A percentile compares a stretch with the other conserved stretches of the same genome.
Conservation (phyloP, 202 grass and related monocot genomes). For the Schoenoplectus triqueter region DNA sequence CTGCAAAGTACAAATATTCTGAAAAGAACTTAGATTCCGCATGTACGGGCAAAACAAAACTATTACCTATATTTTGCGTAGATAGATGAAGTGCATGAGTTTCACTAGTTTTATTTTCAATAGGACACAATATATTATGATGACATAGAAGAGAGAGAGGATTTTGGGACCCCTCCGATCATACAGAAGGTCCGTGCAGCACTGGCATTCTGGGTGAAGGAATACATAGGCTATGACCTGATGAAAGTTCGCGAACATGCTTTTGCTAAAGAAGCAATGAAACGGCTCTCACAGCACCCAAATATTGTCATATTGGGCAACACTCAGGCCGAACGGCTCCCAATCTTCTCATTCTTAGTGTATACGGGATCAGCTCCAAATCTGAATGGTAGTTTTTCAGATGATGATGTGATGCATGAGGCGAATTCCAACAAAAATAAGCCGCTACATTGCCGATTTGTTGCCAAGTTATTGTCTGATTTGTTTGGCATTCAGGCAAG, state of each 20-base stretch:
- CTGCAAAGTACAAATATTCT: background rate
- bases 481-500: conserved; percentile 86
- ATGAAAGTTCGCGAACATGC: conserved; percentile 47
- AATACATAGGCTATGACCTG: conserved; percentile 49
- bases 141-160: conserved; percentile 67
- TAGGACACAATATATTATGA: conserved; percentile 76
- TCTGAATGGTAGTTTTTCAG: background rate
- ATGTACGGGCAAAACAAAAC: no score
- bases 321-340: conserved; percentile 45
- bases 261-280: conserved; percentile 48
- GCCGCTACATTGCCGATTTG: conserved; percentile 72
- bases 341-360: conserved; percentile 75
- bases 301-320: conserved; percentile 65
- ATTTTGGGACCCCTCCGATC: conserved; percentile 64
- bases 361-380: conserved; percentile 29
- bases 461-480: conserved; percentile 67
- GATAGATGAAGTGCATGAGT: no score
- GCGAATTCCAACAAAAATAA: background rate
- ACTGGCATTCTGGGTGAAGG: conserved; percentile 76
- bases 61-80: no score
- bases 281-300: conserved; percentile 41
- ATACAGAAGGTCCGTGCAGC: conserved; percentile 72
- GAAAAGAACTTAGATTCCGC: background rate
- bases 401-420: conserved; percentile 4
- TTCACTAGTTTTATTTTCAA: background rate